A percentile compares a stretch with the other conserved stretches of the same genome.
phyloP scores from a whole-genome alignment of 768 basidiomycete genomes.

The Tylopilus vinaceipallidus region DNA sequence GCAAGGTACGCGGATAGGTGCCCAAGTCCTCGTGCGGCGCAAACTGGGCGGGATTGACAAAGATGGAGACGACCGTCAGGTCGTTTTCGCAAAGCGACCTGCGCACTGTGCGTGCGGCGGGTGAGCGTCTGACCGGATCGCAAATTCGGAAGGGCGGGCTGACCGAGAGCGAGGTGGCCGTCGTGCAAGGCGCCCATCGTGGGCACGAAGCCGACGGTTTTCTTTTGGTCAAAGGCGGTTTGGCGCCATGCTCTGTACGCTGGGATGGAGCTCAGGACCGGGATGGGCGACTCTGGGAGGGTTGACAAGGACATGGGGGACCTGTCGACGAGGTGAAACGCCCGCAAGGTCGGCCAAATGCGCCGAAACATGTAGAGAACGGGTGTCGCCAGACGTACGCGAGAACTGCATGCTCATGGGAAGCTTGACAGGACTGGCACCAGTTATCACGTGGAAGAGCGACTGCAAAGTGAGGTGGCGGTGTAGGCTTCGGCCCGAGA shows the following conservation, averaged over 20 bases:
- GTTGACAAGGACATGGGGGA: conserved; percentile 19
- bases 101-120: conserved; percentile 50
- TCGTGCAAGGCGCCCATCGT: conserved; percentile 98
- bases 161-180: conserved; percentile 90
- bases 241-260: conserved; percentile 74
- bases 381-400: not conserved
- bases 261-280: conserved; percentile 56
- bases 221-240: conserved; percentile 51
- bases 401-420: conserved; percentile 1
- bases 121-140: not conserved
- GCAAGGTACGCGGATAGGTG: conserved; percentile 87
- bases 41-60: conserved; percentile 98
- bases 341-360: conserved; percentile 2
- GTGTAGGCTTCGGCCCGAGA: too few relatives aligned
- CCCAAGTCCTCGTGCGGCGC: conserved; percentile 92
- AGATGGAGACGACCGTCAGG: conserved; percentile 89
- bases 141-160: conserved; percentile 31
- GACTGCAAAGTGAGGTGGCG: too few relatives aligned
- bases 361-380: conserved; percentile 8
- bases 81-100: conserved; percentile 77
- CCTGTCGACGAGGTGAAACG: not conserved
- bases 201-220: conserved; percentile 89
- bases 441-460: too few relatives aligned
- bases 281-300: conserved; percentile 37
- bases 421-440: not conserved